These are phyloP conservation scores for Chrysophaeum taylorii DNA, from an alignment of 352 stramenopile species.

Conservation along the genomic window DNA sequence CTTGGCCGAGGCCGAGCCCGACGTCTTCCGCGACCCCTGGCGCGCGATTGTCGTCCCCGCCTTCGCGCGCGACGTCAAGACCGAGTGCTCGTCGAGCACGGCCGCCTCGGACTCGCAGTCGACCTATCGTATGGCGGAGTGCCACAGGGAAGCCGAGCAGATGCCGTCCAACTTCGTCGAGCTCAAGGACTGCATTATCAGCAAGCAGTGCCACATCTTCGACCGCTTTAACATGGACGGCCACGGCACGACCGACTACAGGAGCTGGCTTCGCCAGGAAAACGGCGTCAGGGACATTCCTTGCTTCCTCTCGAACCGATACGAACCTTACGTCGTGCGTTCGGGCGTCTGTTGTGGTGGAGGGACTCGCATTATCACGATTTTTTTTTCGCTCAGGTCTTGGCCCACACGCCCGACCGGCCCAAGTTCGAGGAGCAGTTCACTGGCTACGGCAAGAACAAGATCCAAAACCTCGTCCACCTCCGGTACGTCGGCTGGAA, in stretches of 20 bases:
- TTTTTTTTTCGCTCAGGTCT: neutral
- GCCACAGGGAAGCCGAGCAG: neutral
- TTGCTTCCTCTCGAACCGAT: constrained; percentile 53
- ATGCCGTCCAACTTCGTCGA: constrained; percentile 40
- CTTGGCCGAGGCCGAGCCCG: neutral
- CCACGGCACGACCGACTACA: constrained; percentile 51
- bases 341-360: too few species aligned
- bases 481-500: constrained; percentile 43
- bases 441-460: constrained; percentile 62
- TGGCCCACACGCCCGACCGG: constrained; percentile 32
- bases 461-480: constrained; percentile 56
- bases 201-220: constrained; percentile 37
- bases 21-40: constrained; percentile 29
- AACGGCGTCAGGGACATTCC: constrained; percentile 36
- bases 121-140: constrained; percentile 9
- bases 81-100: neutral
- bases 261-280: constrained; percentile 39
- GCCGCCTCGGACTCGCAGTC: neutral
- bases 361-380: too few species aligned
- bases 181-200: constrained; percentile 30
- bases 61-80: constrained; percentile 28
- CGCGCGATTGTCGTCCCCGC: constrained; percentile 42
- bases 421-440: constrained; percentile 56
- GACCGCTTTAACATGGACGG: constrained; percentile 53
- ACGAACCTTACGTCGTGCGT: constrained; percentile 57